These are phyloP conservation scores for Paracoccidioides brasiliensis DNA, from an alignment of 2,329 filamentous ascomycete species.

Conservation along the genomic window DNA sequence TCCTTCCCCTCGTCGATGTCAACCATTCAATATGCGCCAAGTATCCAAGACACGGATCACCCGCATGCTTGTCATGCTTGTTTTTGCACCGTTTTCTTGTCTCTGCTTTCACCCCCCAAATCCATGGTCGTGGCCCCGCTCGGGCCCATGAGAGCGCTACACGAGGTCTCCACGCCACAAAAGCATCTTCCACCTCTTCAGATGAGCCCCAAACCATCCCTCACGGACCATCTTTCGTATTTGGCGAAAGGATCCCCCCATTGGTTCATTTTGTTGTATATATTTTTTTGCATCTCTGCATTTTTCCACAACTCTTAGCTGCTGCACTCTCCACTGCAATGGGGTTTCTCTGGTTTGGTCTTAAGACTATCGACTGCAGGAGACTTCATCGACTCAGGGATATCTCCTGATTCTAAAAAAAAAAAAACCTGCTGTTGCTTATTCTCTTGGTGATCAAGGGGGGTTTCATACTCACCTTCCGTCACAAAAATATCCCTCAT, in stretches of 20 bases:
- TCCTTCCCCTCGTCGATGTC: not conserved
- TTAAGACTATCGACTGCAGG: not conserved
- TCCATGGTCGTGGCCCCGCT: not conserved
- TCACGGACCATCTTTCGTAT: too few relatives aligned
- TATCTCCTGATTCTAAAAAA: not conserved
- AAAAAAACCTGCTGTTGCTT: not conserved
- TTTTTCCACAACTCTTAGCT: not conserved
- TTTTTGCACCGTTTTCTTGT: constrained; percentile 7
- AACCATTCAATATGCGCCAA: constrained; percentile 5
- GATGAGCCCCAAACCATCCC: not conserved
- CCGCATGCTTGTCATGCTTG: constrained; percentile 10
- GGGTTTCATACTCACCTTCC: not conserved
- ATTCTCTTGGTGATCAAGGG: not conserved
- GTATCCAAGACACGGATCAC: not conserved
- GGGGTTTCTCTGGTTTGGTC: not conserved
- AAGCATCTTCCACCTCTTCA: not conserved
- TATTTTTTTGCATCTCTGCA: not conserved
- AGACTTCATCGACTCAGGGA: not conserved
- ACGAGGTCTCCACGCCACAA: not conserved
- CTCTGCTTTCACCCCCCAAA: not conserved
- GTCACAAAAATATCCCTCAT: not conserved
- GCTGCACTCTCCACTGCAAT: not conserved
- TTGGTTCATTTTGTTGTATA: not conserved
- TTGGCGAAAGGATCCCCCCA: not conserved
- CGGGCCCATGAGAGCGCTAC: not conserved